phyloP scores from a whole-genome alignment of 208 protist genomes.

The Crithidia expoeki region DNA sequence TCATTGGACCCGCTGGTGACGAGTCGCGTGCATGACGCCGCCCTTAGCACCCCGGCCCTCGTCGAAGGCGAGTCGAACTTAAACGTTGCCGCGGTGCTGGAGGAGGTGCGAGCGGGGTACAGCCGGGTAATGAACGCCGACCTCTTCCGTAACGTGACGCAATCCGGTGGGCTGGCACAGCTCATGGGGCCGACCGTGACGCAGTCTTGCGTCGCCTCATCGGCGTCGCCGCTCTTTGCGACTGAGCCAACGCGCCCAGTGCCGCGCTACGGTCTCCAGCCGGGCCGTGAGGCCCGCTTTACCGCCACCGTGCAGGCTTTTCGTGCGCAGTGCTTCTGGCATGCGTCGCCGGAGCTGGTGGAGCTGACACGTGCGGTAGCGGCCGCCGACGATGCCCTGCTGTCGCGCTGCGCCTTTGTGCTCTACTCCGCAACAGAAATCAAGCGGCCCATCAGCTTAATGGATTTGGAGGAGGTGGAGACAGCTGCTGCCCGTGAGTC shows the following conservation, averaged over 20 bases:
- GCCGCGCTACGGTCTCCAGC: slow-evolving; percentile 57
- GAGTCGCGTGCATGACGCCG: slow-evolving; percentile 62
- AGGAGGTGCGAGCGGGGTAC: slow-evolving; percentile 91
- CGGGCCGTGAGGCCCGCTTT: slow-evolving; percentile 50
- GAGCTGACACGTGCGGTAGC: slow-evolving; percentile 71
- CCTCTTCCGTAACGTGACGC: slow-evolving; percentile 69
- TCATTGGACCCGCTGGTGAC: slow-evolving; percentile 66
- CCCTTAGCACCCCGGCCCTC: slow-evolving; percentile 76
- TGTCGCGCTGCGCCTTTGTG: slow-evolving; percentile 77
- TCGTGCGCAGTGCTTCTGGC: slow-evolving; percentile 61
- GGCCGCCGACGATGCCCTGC: slow-evolving; percentile 73
- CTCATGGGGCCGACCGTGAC: slow-evolving; percentile 32
- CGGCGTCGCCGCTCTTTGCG: slow-evolving; percentile 36
- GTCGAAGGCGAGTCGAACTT: slow-evolving; percentile 78
- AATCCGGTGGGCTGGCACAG: slow-evolving; percentile 54
- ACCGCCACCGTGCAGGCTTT: slow-evolving; percentile 53
- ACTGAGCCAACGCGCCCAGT: slow-evolving; percentile 12
- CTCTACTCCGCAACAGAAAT: slow-evolving; percentile 46
- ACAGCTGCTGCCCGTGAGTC: slow-evolving; percentile 67
- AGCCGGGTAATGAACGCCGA: slow-evolving; percentile 87
- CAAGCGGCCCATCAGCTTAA: slow-evolving; percentile 68
- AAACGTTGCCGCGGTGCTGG: slow-evolving; percentile 60
- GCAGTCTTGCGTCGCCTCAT: background rate
- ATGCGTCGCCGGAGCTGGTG: slow-evolving; percentile 45
- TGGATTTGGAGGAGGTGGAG: slow-evolving; percentile 92